phyloP scores from a whole-genome alignment of 331 rosid genomes.

The Malus hybrid region DNA sequence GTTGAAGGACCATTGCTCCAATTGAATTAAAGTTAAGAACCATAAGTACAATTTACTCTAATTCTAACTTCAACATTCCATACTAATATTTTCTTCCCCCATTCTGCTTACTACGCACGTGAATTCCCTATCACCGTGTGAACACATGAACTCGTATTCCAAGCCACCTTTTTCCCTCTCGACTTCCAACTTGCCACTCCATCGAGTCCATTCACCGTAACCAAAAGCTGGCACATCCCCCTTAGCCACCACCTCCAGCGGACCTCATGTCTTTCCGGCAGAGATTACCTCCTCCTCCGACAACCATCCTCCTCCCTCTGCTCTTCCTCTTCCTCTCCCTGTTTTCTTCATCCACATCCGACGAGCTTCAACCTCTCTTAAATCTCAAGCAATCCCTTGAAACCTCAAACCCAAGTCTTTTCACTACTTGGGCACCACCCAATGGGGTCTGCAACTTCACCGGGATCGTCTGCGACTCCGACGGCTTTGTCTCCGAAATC shows the following conservation, averaged over 20 bases:
- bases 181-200: background rate
- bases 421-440: constrained; percentile 44
- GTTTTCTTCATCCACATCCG: constrained; percentile 17
- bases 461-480: constrained; percentile 51
- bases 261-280: constrained; percentile 34
- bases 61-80: background rate
- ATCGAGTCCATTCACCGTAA: background rate
- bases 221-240: background rate
- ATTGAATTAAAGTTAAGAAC: too few relatives aligned
- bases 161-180: background rate
- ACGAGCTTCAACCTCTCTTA: constrained; percentile 45
- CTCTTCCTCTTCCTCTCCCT: constrained; percentile 24
- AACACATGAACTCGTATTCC: background rate
- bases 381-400: constrained; percentile 45
- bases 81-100: background rate
- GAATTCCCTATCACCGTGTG: background rate
- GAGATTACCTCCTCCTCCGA: background rate
- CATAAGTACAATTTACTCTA: background rate
- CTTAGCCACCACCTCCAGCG: background rate
- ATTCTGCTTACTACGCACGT: background rate
- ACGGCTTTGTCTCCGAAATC: constrained; percentile 56
- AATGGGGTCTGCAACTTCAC: constrained; percentile 42
- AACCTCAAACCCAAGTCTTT: constrained; percentile 24
- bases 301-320: constrained; percentile 19
- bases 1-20: too few relatives aligned